Base-by-base conservation (phyloP, 495 filamentous ascomycete genomes). In the Penicillium fimorum region DNA sequence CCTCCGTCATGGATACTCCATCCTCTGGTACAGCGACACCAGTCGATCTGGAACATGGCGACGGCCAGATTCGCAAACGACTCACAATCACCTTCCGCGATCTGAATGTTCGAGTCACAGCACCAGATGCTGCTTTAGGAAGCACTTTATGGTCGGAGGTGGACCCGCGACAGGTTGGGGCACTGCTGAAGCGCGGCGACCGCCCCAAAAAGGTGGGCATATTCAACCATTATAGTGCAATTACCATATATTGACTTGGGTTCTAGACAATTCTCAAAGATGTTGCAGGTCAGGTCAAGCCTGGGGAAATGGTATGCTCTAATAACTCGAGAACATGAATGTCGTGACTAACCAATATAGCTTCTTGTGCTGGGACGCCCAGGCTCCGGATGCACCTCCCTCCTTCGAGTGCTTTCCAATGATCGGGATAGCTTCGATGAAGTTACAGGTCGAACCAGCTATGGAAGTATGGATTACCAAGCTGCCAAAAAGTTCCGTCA, bases 311-410 rank as follows among this genome's bases (percentile, higher is more conserved):
- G 73, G 73, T 76, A 68, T 22, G 63, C 47, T 17, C 5, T 4
- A 7, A 17, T 13, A 24, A 27, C 13, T 2, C 33, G 17, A 25
- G 18, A 11, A 13, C 0, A 41, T 20, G 17, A n/a, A 9, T 20
- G 10, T 13, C 15, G 1, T n/a, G 13, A 46, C 57, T 64, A 41
- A 62, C 40, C 1, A 1, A 48, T 22, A 15, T 47, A 75, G 67
- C 55, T 76, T 43, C 67, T 79, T 0, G 75, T 79, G 10, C 64
- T 79, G 3, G 76, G 76, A 5, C 64, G 76, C 2, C 76, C 76
- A 15, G 76, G 76, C 5, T 71, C 69, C 1, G 76, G 76, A 8
- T 79, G 75, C 53, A 74, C 70, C 4, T 78, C 76, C 0, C 67
- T 79, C 9, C 65, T 76, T 0, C 61, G 66, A 15, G 68, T 76